A percentile compares a stretch with the other conserved stretches of the same genome.
Conservation (phyloP, 1,284 basidiomycete genomes). For the Moniliophthora roreri region DNA sequence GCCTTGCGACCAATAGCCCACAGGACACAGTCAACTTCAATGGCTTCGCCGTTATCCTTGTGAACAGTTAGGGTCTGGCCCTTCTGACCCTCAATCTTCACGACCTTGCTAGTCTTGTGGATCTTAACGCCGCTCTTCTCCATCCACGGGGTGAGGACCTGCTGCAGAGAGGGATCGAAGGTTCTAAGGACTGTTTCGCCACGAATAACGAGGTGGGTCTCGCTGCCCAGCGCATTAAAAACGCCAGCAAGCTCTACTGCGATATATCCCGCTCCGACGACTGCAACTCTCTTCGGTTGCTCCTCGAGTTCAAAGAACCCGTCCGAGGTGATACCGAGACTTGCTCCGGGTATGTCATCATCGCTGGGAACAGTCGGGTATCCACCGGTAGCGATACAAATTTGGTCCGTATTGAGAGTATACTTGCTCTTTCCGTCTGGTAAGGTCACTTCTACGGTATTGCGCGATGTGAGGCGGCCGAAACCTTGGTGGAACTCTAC, state of each 20-base stretch:
- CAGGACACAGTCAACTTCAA: slow-evolving; percentile 87
- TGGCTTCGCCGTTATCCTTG: slow-evolving; percentile 67
- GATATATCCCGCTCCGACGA: slow-evolving; percentile 97
- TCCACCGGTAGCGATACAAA: slow-evolving; percentile 88
- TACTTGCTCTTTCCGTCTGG: slow-evolving; percentile 64
- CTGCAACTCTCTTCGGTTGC: slow-evolving; percentile 91
- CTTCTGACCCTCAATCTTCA: slow-evolving; percentile 74
- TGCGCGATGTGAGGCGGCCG: slow-evolving; percentile 70
- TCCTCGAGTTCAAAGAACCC: slow-evolving; percentile 93
- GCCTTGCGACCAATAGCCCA: slow-evolving; percentile 95
- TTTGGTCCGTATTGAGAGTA: slow-evolving; percentile 70
- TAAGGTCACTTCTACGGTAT: slow-evolving; percentile 66
- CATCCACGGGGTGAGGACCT: slow-evolving; percentile 93
- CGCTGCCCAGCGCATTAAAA: slow-evolving; percentile 82
- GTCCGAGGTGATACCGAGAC: slow-evolving; percentile 90
- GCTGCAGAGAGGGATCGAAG: slow-evolving; percentile 88
- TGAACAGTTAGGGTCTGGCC: slow-evolving; percentile 69
- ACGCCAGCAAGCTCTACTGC: slow-evolving; percentile 94
- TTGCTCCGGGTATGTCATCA: slow-evolving; percentile 83
- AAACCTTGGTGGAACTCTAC: slow-evolving; percentile 88
- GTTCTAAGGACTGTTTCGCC: slow-evolving; percentile 88
- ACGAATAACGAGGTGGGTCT: slow-evolving; percentile 92
- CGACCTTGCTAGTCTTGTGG: slow-evolving; percentile 79
- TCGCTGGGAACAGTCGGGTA: slow-evolving; percentile 82
- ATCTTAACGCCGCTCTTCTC: slow-evolving; percentile 88